Evolutionary conservation across 2,329 filamentous ascomycete genomes (phyloP).

Genomic region (Falciphora oryzae): DNA sequence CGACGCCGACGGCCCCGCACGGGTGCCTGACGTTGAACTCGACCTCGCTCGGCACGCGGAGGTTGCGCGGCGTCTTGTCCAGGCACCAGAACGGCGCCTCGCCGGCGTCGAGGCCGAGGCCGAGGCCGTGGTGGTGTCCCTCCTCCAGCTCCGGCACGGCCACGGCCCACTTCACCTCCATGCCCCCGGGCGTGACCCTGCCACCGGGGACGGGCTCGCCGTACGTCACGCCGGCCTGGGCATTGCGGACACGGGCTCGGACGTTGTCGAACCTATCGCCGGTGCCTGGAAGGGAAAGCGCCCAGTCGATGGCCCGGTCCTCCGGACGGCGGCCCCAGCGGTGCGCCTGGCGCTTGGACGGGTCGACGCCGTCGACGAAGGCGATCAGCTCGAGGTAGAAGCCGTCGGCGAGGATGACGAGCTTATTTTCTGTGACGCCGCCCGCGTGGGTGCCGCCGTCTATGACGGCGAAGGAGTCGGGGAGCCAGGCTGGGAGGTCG

Average conservation of each 20-base stretch:
- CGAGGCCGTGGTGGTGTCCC: slow-evolving; percentile 13
- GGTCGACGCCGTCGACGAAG: slow-evolving; percentile 43
- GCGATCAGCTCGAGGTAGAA: slow-evolving; percentile 62
- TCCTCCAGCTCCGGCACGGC: slow-evolving; percentile 32
- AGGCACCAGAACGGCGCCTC: slow-evolving; percentile 60
- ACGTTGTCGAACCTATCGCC: slow-evolving; percentile 31
- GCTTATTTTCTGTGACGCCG: slow-evolving; percentile 53
- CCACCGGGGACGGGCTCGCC: slow-evolving; percentile 44
- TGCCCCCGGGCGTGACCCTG: slow-evolving; percentile 48
- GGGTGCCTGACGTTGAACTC: slow-evolving; percentile 39
- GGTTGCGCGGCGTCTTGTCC: slow-evolving; percentile 50
- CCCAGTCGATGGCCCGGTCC: slow-evolving; percentile 53
- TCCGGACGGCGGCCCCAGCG: slow-evolving; percentile 51
- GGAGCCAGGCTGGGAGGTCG: slow-evolving; percentile 43
- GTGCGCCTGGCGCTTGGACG: slow-evolving; percentile 38
- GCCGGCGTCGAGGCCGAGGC: slow-evolving; percentile 33
- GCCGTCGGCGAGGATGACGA: slow-evolving; percentile 58
- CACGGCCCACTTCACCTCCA: slow-evolving; percentile 53
- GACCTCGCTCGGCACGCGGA: slow-evolving; percentile 45
- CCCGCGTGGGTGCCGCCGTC: slow-evolving; percentile 58
- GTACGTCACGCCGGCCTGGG: slow-evolving; percentile 36
- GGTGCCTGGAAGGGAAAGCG: slow-evolving; percentile 38
- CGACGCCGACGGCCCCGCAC: slow-evolving; percentile 45
- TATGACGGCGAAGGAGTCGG: slow-evolving; percentile 49
- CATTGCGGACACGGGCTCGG: slow-evolving; percentile 29